phyloP scores from a whole-genome alignment of 1,139 yeast species.

The Hyphopichia burtonii region DNA sequence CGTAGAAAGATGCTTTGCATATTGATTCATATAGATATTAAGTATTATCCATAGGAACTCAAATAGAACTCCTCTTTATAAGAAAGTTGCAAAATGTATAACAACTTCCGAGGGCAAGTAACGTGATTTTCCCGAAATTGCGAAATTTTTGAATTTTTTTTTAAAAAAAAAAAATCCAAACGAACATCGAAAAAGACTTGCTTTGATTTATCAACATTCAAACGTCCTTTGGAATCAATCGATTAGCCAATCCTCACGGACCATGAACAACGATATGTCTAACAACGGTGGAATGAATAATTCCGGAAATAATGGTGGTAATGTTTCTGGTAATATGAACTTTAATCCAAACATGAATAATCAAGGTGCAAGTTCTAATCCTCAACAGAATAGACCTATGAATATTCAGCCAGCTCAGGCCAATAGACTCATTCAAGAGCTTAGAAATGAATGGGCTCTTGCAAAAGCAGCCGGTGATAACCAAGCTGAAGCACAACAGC shows the following conservation, averaged over 20 bases:
- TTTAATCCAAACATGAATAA: neutral
- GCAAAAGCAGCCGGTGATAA: constrained; percentile 56
- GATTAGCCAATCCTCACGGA: too few species aligned
- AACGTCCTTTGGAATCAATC: neutral
- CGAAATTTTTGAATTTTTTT: too few species aligned
- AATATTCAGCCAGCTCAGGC: constrained; percentile 56
- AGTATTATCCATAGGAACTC: too few species aligned
- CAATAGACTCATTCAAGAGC: constrained; percentile 57
- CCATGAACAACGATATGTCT: neutral
- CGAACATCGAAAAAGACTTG: too few species aligned
- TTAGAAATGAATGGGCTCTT: constrained; percentile 60
- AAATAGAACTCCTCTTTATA: too few species aligned
- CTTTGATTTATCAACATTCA: too few species aligned
- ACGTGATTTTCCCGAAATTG: too few species aligned
- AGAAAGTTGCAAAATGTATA: too few species aligned
- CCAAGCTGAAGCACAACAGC: constrained; percentile 69
- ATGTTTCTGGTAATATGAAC: neutral
- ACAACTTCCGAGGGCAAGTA: too few species aligned
- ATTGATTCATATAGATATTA: too few species aligned
- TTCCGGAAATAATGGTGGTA: neutral
- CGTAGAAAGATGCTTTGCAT: constrained; percentile 45
- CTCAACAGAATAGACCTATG: constrained; percentile 8
- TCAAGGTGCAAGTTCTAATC: neutral
- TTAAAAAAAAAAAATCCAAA: too few species aligned
- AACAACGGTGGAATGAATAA: neutral